Evolutionary conservation across 139 green algal species (phyloP).

Genomic region (Chlorella sp.): DNA sequence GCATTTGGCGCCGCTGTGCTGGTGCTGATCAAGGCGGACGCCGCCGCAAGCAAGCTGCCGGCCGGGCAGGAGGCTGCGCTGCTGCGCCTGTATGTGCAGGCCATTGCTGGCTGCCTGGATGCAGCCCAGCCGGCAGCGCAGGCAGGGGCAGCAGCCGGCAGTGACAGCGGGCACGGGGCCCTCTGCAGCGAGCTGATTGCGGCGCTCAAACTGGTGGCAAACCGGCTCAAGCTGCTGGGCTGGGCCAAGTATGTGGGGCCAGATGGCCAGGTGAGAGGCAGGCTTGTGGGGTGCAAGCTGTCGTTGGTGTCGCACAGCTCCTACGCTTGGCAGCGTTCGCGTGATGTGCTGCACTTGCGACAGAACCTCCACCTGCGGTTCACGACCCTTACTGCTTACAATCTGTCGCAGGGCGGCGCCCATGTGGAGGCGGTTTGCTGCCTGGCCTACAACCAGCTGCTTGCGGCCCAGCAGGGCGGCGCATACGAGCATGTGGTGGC

Average conservation of each 20-base stretch:
- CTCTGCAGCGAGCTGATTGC: slow-evolving; percentile 3
- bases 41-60: not conserved
- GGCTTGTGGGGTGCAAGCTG: not conserved
- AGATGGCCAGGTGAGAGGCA: not conserved
- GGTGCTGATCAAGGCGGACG: not conserved
- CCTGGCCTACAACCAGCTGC: slow-evolving; percentile 27
- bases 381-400: too few species aligned
- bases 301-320: not conserved
- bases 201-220: slow-evolving; percentile 3
- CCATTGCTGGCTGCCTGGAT: not conserved
- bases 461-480: not conserved
- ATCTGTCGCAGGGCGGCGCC: not conserved
- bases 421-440: not conserved
- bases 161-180: too few species aligned
- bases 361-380: not conserved
- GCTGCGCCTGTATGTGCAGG: not conserved
- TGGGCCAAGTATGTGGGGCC: not conserved
- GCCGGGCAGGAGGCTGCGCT: slow-evolving; percentile 19
- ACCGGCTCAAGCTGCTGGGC: slow-evolving; percentile 26
- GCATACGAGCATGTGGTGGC: slow-evolving; percentile 1
- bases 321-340: too few species aligned
- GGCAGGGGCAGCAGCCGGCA: not conserved
- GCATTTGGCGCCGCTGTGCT: slow-evolving; percentile 10
- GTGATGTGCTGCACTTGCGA: not conserved
- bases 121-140: not conserved